Percentiles rank a stretch among this genome's conserved stretches.
Evolutionary conservation across 768 basidiomycete genomes (phyloP).

Genomic region (Scleroderma citrinum): DNA sequence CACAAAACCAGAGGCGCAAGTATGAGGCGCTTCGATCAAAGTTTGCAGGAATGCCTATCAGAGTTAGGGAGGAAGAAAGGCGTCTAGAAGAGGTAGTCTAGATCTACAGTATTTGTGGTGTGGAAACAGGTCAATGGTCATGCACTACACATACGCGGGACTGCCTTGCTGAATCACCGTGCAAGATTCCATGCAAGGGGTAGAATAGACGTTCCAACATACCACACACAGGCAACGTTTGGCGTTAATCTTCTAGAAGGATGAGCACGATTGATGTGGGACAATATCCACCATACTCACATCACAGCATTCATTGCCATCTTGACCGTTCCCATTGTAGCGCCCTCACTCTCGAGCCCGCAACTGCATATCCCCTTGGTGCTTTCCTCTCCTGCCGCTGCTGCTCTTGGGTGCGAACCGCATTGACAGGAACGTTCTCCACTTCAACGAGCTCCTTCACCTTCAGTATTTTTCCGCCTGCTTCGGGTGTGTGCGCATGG

Average conservation of each 20-base stretch:
- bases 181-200: too few species aligned
- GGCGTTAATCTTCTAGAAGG: neutral
- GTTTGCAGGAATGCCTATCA: conserved; percentile 73
- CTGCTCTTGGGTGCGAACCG: conserved; percentile 65
- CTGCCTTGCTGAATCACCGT: too few species aligned
- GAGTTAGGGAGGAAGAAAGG: conserved; percentile 32
- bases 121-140: neutral
- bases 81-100: conserved; percentile 15
- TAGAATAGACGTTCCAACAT: too few species aligned
- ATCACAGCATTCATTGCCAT: neutral
- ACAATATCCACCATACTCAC: neutral
- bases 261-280: too few species aligned
- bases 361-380: conserved; percentile 60
- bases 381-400: conserved; percentile 64
- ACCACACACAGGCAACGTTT: neutral
- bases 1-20: conserved; percentile 66
- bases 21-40: conserved; percentile 79
- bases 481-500: conserved; percentile 62
- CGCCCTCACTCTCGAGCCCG: conserved; percentile 26
- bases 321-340: neutral
- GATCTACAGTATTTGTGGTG: neutral
- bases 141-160: neutral
- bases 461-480: conserved; percentile 79
- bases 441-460: conserved; percentile 92
- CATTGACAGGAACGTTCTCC: conserved; percentile 66